Evolutionary conservation across 129 eudicot species (phyloP).

Genomic region (Erigeron canadensis): DNA sequence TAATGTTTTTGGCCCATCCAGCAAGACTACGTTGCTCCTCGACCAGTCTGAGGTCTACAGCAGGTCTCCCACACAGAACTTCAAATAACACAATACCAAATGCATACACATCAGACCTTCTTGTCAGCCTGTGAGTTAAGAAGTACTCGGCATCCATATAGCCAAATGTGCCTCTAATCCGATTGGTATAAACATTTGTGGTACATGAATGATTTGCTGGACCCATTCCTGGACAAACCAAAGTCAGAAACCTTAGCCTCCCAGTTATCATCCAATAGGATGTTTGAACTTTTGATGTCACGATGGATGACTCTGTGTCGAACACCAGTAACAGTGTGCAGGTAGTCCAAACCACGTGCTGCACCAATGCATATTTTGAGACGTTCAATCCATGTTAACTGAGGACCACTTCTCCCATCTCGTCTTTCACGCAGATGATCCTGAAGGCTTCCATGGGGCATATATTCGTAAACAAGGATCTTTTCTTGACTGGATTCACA

Average conservation of each 20-base stretch:
- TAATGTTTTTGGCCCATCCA: conserved; percentile 10
- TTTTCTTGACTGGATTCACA: conserved; percentile 20
- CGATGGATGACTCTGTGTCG: too few relatives aligned
- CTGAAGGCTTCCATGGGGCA: conserved; percentile 11
- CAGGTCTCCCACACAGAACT: conserved; percentile 20
- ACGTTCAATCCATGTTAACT: too few relatives aligned
- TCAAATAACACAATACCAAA: neutral
- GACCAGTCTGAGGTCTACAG: conserved; percentile 5
- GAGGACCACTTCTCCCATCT: neutral
- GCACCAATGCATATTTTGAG: too few relatives aligned
- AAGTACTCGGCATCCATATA: conserved; percentile 25
- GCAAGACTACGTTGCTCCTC: conserved; percentile 22
- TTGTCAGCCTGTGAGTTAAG: conserved; percentile 5
- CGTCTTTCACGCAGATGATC: conserved; percentile 16
- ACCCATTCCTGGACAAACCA: neutral
- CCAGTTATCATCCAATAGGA: too few relatives aligned
- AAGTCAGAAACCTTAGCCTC: too few relatives aligned
- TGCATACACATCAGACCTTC: conserved; percentile 25
- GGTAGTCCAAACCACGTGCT: too few relatives aligned
- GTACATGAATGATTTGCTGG: conserved; percentile 13
- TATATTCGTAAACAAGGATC: neutral
- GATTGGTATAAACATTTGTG: conserved; percentile 7
- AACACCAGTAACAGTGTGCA: too few relatives aligned
- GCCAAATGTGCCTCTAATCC: conserved; percentile 15
- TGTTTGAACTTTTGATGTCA: too few relatives aligned